Evolutionary conservation across 805 yeast species (phyloP), one percentile per base, ranked within the genome.

Genomic region (Saccharomycopsis javanensis): DNA sequence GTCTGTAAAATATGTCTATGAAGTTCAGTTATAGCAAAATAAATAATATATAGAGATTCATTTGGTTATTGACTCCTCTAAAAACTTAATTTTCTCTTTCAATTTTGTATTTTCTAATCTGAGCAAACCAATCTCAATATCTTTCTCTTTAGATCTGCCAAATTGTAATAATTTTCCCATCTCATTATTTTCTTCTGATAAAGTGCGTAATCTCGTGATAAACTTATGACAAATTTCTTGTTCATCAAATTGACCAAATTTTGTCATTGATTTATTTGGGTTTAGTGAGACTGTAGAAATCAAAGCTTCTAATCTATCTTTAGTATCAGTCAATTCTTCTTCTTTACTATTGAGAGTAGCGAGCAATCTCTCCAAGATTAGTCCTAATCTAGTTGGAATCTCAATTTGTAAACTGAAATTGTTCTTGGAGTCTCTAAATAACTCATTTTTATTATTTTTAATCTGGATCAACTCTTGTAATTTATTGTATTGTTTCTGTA

Each of bases 151-250:
- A 48, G 86, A 77, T 66, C 83, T 82, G n/a, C 96, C 88, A 68
- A 77, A 83, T 61, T 90, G 82, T 10, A 87, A 68, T 83, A 86
- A 81, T 63, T 80, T 80, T 60, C 83, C 76, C 70, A 88, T 75
- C 61, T 77, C 82, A 57, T 82, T 83, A 66, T 88, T 88, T 66
- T 88, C 96, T 51, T 76, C 78, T 18, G 80, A 80, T 59, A 88
- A 70, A 57, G 77, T 71, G 55, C 79, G 79, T 61, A 88, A 64
- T 63, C 86, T 81, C 45, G 77, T 75, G 42, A 88, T 73, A 58
- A 87, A 79, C 64, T 83, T 83, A 66, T 88, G 94, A 13, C 91
- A 82, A 51, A 86, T 70, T 56, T 86, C 90, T 64, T 86, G 82
- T 54, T 81, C 85, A 64, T 88, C 95, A 66, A 80, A 85, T 57